Percentiles rank a stretch among this genome's conserved stretches.
Conservation (phyloP, 2,329 filamentous ascomycete genomes). For the Pyrenochaeta sp. region DNA sequence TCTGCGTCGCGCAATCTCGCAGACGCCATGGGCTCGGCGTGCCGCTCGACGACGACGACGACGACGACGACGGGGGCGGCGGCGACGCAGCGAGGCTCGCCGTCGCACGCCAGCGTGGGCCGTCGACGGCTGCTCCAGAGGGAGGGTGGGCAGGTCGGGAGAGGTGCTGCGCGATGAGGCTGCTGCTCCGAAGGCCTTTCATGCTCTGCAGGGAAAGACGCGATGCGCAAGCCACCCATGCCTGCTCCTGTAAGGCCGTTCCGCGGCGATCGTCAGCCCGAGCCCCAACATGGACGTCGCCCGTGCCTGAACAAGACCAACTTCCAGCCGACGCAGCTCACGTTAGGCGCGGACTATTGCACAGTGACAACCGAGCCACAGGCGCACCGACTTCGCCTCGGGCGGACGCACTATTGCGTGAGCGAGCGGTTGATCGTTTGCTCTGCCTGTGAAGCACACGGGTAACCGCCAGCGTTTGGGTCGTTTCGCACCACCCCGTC, state of each 20-base stretch:
- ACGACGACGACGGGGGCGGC: no score
- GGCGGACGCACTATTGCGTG: conserved; percentile 22
- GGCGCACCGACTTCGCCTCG: conserved; percentile 23
- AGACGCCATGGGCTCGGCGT: conserved; percentile 33
- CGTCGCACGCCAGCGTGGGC: conserved; percentile 17
- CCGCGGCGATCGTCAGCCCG: conserved; percentile 38
- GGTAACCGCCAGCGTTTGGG: conserved; percentile 43
- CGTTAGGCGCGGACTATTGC: conserved; percentile 13
- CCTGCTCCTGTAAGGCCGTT: conserved; percentile 27
- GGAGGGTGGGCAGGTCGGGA: no score
- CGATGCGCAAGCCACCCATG: conserved; percentile 40
- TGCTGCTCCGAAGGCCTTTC: conserved; percentile 40
- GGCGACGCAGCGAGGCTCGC: no score
- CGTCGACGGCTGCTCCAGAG: conserved; percentile 15
- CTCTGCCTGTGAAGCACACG: conserved; percentile 38
- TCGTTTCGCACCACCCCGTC: conserved; percentile 48
- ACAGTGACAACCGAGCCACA: conserved; percentile 22
- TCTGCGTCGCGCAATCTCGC: conserved; percentile 32
- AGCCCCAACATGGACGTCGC: conserved; percentile 25
- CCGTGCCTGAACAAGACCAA: conserved; percentile 40
- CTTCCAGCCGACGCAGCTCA: conserved; percentile 22
- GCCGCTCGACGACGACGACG: conserved; percentile 40
- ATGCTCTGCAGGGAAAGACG: conserved; percentile 40
- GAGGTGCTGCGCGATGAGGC: conserved; percentile 40
- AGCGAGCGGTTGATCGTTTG: conserved; percentile 13